Evolutionary conservation across 2,329 filamentous ascomycete genomes (phyloP).

Genomic region (Penicillium sp.): DNA sequence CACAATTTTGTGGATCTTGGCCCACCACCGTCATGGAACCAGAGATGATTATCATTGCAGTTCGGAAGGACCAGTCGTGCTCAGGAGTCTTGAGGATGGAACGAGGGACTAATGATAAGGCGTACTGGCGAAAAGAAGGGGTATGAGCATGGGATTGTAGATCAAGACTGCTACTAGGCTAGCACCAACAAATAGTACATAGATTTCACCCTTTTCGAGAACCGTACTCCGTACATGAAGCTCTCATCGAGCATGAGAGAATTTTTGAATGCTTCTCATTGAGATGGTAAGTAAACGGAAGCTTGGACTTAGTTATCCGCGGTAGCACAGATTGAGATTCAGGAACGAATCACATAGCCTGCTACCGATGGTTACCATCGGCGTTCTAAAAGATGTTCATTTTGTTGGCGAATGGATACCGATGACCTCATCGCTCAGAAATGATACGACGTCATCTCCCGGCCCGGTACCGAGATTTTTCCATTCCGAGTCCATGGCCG

Average conservation of each 20-base stretch:
- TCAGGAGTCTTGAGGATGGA: neutral
- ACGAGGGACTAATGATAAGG: neutral
- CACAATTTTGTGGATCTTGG: constrained; percentile 5
- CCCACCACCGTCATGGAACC: constrained; percentile 5
- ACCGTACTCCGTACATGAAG: neutral
- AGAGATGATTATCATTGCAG: neutral
- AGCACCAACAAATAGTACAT: neutral
- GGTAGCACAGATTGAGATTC: neutral
- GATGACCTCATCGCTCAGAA: neutral
- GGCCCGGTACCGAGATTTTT: neutral
- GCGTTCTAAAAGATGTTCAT: neutral
- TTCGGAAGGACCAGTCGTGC: neutral
- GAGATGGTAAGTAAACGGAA: neutral
- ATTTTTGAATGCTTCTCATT: too few species aligned
- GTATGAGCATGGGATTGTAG: neutral
- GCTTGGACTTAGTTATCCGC: neutral
- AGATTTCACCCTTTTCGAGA: neutral
- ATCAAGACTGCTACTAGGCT: too few species aligned
- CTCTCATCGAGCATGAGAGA: neutral
- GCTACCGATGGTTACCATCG: neutral
- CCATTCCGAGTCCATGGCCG: neutral
- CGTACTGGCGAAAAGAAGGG: neutral
- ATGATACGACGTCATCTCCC: neutral
- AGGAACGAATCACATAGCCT: neutral
- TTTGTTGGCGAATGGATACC: neutral